Conservation (phyloP, 208 protist species). For the Vickermania ingenoplastis region DNA sequence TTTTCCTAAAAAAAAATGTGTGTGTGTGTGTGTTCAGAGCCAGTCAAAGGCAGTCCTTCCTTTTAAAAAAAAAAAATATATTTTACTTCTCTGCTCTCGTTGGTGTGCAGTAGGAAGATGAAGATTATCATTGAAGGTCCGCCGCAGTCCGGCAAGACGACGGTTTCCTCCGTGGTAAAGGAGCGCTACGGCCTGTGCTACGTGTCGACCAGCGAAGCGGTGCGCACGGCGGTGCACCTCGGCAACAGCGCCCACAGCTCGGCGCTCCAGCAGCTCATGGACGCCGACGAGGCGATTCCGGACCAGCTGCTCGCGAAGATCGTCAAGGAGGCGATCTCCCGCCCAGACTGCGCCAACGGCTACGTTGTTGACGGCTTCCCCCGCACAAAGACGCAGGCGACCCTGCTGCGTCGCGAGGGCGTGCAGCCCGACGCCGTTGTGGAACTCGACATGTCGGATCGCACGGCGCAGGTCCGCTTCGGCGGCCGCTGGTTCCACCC, state of each 20-base stretch:
- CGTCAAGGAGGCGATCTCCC: constrained; percentile 51
- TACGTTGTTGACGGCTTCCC: constrained; percentile 89
- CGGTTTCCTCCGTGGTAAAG: constrained; percentile 64
- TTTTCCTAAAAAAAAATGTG: too few species aligned
- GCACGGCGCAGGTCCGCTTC: constrained; percentile 64
- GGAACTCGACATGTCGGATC: constrained; percentile 61
- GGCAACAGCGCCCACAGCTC: constrained; percentile 37
- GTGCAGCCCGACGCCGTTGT: constrained; percentile 57
- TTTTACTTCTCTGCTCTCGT: too few species aligned
- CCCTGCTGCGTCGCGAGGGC: constrained; percentile 28
- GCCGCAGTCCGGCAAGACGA: constrained; percentile 67
- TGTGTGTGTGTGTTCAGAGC: too few species aligned
- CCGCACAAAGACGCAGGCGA: constrained; percentile 59
- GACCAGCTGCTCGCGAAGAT: constrained; percentile 58
- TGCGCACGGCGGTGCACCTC: constrained; percentile 56
- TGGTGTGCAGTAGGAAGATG: too few species aligned
- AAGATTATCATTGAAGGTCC: constrained; percentile 72
- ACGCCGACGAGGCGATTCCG: constrained; percentile 51
- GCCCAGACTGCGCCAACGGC: constrained; percentile 79
- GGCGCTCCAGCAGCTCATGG: constrained; percentile 48
- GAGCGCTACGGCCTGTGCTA: constrained; percentile 83
- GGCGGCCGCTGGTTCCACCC: constrained; percentile 79
- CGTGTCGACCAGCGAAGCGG: constrained; percentile 53
- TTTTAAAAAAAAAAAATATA: too few species aligned
- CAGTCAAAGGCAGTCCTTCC: too few species aligned